Percentiles rank a stretch among this genome's conserved stretches.
Conservation (phyloP, 1,284 basidiomycete species). For the Coriolopsis trogii region DNA sequence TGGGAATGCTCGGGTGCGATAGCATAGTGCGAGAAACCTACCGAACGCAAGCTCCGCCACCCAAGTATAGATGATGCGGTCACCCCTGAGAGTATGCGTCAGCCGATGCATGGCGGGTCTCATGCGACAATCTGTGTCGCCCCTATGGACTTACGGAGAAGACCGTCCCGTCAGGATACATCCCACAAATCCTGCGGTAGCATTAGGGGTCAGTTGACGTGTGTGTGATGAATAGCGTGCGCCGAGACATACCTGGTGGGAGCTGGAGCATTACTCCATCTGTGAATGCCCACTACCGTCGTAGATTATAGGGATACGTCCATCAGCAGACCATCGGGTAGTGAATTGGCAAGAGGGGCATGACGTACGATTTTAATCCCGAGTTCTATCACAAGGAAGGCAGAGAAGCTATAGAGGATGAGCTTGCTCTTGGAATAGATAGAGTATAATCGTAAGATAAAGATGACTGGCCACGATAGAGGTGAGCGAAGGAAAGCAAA, state of each 20-base stretch:
- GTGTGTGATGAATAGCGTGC: not conserved
- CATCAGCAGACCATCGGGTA: too few species aligned
- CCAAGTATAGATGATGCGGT: constrained; percentile 33
- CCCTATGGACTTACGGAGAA: constrained; percentile 23
- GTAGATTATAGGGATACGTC: not conserved
- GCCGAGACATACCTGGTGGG: constrained; percentile 25
- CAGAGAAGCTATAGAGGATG: constrained; percentile 20
- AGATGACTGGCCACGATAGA: constrained; percentile 22
- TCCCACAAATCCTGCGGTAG: constrained; percentile 27
- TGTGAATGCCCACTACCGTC: constrained; percentile 31
- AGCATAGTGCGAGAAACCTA: too few species aligned
- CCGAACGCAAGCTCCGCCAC: constrained; percentile 33
- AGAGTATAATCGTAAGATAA: constrained; percentile 29
- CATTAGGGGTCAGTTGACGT: not conserved
- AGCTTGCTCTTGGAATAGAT: constrained; percentile 25
- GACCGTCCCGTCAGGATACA: constrained; percentile 30
- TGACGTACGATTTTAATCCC: constrained; percentile 25
- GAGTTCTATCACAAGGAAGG: constrained; percentile 20
- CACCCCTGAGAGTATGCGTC: constrained; percentile 22
- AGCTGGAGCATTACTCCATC: constrained; percentile 27
- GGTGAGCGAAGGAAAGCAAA: not conserved
- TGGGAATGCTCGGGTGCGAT: not conserved
- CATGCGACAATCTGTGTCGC: not conserved
- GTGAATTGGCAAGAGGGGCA: too few species aligned
- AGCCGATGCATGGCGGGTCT: too few species aligned